phyloP scores from a whole-genome alignment of 495 filamentous ascomycete genomes.

The Penicillium robsamsonii region DNA sequence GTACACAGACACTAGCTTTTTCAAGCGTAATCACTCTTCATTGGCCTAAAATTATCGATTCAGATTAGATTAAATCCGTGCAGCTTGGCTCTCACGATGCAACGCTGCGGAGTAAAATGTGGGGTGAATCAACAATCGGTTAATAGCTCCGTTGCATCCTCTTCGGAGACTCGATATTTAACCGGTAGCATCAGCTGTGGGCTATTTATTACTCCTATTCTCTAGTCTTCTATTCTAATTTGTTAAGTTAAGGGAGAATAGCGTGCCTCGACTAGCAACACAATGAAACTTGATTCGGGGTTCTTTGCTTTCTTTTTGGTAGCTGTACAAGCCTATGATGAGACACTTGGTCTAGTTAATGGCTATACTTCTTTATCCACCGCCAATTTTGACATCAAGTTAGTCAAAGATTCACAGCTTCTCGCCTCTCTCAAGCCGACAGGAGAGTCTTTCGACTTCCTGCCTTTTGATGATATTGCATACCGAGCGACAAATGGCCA shows the following conservation, averaged over 20 bases:
- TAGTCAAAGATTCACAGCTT: conserved; percentile 33
- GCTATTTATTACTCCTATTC: not conserved
- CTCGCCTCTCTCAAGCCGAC: conserved; percentile 44
- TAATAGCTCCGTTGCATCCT: not conserved
- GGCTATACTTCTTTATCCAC: not conserved
- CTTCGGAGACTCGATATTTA: not conserved
- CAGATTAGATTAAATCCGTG: not conserved
- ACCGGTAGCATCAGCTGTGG: not conserved
- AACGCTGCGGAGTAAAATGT: not conserved
- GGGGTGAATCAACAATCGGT: not conserved
- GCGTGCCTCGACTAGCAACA: not conserved
- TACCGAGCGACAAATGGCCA: not conserved
- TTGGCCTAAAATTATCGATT: not conserved
- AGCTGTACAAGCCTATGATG: not conserved
- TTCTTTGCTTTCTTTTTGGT: not conserved
- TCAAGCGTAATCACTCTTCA: no score
- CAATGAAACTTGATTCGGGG: not conserved
- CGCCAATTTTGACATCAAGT: conserved; percentile 36
- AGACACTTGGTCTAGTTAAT: not conserved
- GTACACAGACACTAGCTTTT: no score
- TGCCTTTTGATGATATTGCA: conserved; percentile 43
- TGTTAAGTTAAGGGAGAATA: not conserved
- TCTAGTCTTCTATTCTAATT: not conserved
- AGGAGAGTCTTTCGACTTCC: conserved; percentile 43
- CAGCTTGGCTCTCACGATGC: not conserved